These are phyloP conservation scores for Melanogaster broomeanus DNA, from an alignment of 768 basidiomycete genomes.

Conservation along the genomic window DNA sequence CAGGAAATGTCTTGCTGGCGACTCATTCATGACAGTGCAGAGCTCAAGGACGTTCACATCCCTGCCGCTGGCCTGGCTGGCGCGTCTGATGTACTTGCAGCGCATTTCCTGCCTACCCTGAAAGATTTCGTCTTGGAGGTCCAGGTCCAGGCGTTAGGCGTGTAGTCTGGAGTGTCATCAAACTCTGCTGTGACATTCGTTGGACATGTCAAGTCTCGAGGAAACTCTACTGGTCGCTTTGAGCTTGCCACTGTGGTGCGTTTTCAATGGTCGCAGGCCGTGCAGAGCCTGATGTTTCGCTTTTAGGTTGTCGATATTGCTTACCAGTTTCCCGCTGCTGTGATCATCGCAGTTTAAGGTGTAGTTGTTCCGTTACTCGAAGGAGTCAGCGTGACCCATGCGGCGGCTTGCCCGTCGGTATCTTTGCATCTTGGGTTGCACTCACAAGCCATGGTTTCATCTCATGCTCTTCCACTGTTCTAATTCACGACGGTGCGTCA, in stretches of 20 bases:
- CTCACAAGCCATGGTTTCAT: conserved; percentile 18
- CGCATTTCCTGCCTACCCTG: conserved; percentile 20
- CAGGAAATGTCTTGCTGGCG: conserved; percentile 31
- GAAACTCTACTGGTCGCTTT: conserved; percentile 1
- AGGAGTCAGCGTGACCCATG: conserved; percentile 16
- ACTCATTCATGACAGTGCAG: conserved; percentile 26
- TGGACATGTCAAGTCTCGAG: conserved; percentile 19
- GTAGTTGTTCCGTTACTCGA: conserved; percentile 12
- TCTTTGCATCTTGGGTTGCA: conserved; percentile 30
- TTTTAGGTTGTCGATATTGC: conserved; percentile 19
- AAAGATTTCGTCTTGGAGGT: conserved; percentile 20
- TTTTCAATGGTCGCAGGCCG: neutral
- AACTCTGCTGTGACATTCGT: conserved; percentile 18
- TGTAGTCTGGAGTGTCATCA: conserved; percentile 1
- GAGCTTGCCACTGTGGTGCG: conserved; percentile 13
- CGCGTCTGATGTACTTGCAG: conserved; percentile 11
- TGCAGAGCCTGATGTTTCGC: neutral
- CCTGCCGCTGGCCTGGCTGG: conserved; percentile 15
- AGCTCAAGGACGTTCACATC: conserved; percentile 15
- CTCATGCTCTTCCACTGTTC: conserved; percentile 20
- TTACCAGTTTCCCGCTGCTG: conserved; percentile 14
- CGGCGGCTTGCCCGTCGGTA: conserved; percentile 20
- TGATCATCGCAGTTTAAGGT: conserved; percentile 10
- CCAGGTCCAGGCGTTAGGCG: conserved; percentile 15
- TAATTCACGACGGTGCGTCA: conserved; percentile 29